Percentiles rank a stretch among this genome's conserved stretches.
These are phyloP conservation scores for Pleomassaria siparia DNA, from an alignment of 2,329 filamentous ascomycete species.

Conservation along the genomic window DNA sequence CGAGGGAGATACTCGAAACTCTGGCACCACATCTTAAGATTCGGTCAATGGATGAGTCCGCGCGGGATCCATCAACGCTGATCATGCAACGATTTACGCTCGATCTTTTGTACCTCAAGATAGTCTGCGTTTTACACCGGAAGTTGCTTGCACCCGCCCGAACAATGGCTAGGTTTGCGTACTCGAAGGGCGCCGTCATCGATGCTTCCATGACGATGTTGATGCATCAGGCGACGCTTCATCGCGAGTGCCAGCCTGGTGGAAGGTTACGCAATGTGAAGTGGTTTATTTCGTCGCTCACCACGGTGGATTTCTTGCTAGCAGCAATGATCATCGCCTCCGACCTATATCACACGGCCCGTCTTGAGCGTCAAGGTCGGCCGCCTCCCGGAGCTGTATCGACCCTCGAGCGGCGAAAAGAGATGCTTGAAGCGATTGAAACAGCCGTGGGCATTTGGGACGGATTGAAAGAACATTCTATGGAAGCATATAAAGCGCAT, in stretches of 20 bases:
- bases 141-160: conserved; percentile 80
- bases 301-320: conserved; percentile 81
- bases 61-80: conserved; percentile 66
- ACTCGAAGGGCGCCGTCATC: conserved; percentile 80
- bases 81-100: conserved; percentile 83
- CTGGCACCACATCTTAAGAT: conserved; percentile 80
- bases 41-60: conserved; percentile 71
- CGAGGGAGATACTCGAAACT: conserved; percentile 61
- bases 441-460: conserved; percentile 78
- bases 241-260: conserved; percentile 71
- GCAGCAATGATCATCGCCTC: conserved; percentile 82
- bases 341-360: conserved; percentile 73
- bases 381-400: conserved; percentile 41
- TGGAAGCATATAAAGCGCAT: conserved; percentile 88
- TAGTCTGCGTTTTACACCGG: conserved; percentile 83
- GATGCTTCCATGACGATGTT: conserved; percentile 84
- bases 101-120: conserved; percentile 84
- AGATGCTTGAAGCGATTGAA: conserved; percentile 77
- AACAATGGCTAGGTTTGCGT: conserved; percentile 77
- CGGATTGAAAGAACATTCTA: conserved; percentile 71
- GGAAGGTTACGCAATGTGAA: conserved; percentile 72
- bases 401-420: conserved; percentile 57
- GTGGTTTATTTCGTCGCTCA: conserved; percentile 78
- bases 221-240: conserved; percentile 72
- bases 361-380: conserved; percentile 44